phyloP scores from a whole-genome alignment of 352 stramenopile genomes.

The Thraustotheca clavata region DNA sequence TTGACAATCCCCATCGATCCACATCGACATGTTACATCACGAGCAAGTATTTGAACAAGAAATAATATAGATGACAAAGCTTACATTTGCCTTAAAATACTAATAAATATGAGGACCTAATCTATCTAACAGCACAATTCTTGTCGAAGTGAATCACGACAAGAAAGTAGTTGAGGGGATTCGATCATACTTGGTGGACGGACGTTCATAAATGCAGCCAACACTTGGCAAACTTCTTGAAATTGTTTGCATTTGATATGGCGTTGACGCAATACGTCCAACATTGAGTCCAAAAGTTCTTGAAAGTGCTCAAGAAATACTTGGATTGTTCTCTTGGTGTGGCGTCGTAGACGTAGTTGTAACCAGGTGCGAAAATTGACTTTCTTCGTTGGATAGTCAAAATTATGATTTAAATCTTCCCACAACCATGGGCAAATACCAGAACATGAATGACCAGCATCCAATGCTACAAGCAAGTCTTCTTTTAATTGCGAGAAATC shows the following conservation, averaged over 20 bases:
- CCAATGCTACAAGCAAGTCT: neutral
- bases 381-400: slow-evolving; percentile 4
- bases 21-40: too few relatives aligned
- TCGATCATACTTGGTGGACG: neutral
- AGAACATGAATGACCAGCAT: neutral
- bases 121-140: too few relatives aligned
- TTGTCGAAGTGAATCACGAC: too few relatives aligned
- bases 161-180: neutral
- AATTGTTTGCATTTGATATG: neutral
- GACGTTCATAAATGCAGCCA: neutral
- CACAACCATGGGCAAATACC: neutral
- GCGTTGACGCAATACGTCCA: neutral
- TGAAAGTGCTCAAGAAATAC: slow-evolving; percentile 2
- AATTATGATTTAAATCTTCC: slow-evolving; percentile 2
- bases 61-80: too few relatives aligned
- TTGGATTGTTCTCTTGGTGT: neutral
- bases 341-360: neutral
- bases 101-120: too few relatives aligned
- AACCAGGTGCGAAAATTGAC: neutral
- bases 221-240: neutral
- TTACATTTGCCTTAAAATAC: too few relatives aligned
- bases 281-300: neutral
- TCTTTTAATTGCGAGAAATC: neutral
- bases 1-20: too few relatives aligned
- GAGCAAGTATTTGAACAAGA: too few relatives aligned